phyloP scores from a whole-genome alignment of 1,139 yeast genomes.

The Hyphopichia buzzinii region DNA sequence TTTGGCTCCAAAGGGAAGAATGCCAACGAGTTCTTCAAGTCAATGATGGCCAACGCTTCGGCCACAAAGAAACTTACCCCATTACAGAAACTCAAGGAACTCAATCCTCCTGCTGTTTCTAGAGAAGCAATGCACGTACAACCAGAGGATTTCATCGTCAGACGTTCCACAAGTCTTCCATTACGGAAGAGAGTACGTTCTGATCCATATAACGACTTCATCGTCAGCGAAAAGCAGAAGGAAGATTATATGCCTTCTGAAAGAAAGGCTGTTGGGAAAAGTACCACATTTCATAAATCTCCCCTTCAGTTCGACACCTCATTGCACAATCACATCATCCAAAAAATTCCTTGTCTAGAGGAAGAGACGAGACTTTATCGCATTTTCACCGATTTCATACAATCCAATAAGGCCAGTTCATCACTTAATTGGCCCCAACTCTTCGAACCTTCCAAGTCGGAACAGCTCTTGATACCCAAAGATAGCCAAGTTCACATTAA shows the following conservation, averaged over 20 bases:
- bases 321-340: constrained; percentile 4
- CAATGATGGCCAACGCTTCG: constrained; percentile 28
- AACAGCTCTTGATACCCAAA: constrained; percentile 35
- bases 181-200: background rate
- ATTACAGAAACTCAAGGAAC: constrained; percentile 21
- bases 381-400: constrained; percentile 19
- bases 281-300: background rate
- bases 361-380: constrained; percentile 17
- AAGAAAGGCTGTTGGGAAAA: no score
- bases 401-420: constrained; percentile 8
- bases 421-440: constrained; percentile 14
- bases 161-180: background rate
- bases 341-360: constrained; percentile 13
- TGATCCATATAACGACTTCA: background rate
- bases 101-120: constrained; percentile 19
- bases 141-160: constrained; percentile 6
- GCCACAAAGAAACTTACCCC: constrained; percentile 18
- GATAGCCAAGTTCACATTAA: constrained; percentile 22
- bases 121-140: constrained; percentile 20
- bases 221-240: background rate
- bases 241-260: no score
- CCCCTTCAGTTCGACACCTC: background rate
- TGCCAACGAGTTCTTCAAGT: constrained; percentile 18
- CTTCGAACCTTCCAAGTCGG: constrained; percentile 39
- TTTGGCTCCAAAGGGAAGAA: constrained; percentile 7